Conservation (phyloP, 495 filamentous ascomycete genomes). For the Cercophora newfieldiana region DNA sequence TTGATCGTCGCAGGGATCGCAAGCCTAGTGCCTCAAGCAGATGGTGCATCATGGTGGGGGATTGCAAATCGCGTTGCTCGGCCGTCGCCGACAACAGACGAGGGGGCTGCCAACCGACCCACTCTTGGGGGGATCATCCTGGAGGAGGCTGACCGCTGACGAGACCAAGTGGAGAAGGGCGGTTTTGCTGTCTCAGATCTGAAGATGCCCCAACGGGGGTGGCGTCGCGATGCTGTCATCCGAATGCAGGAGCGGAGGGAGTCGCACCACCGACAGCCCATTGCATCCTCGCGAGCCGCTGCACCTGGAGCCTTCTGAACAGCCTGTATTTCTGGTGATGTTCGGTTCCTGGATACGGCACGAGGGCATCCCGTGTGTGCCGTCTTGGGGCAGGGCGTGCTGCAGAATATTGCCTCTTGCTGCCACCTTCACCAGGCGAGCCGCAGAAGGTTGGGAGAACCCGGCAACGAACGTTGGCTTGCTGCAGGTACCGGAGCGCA, state of each 20-base stretch:
- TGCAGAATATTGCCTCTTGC: not conserved
- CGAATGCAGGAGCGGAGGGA: slow-evolving; percentile 14
- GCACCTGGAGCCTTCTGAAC: not conserved
- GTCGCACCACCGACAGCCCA: slow-evolving; percentile 12
- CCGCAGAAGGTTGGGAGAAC: not conserved
- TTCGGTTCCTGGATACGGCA: slow-evolving; percentile 1
- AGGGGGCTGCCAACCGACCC: not conserved
- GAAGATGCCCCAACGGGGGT: slow-evolving; percentile 6
- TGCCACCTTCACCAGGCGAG: not conserved
- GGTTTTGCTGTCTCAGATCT: slow-evolving; percentile 16
- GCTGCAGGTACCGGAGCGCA: slow-evolving; percentile 2
- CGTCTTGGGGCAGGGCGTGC: not conserved
- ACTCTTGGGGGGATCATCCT: not conserved
- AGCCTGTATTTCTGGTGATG: not conserved
- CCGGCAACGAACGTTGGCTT: not conserved
- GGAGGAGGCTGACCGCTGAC: not conserved
- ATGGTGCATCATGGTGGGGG: slow-evolving; percentile 4
- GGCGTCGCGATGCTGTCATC: slow-evolving; percentile 18
- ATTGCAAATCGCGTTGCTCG: not conserved
- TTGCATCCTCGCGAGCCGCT: not conserved
- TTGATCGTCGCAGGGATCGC: slow-evolving; percentile 51
- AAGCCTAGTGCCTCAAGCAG: slow-evolving; percentile 18
- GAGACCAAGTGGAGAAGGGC: not conserved
- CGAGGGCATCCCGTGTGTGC: not conserved
- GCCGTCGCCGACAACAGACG: not conserved